These are phyloP conservation scores for Xylaria hypoxylon DNA, from an alignment of 2,329 filamentous ascomycete species.

Conservation along the genomic window DNA sequence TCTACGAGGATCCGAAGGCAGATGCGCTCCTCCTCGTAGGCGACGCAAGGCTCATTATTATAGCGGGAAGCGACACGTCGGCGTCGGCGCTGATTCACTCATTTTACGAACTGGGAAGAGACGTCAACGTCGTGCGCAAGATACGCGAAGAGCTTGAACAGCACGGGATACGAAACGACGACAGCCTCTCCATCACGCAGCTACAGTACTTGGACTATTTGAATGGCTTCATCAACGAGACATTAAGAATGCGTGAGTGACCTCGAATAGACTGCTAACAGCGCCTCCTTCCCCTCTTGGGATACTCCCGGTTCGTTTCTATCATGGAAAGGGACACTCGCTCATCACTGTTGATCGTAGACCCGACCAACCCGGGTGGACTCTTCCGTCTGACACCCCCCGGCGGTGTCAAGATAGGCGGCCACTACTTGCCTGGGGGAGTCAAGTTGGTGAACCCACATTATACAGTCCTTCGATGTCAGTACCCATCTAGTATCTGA, in stretches of 20 bases:
- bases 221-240: slow-evolving; percentile 40
- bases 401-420: slow-evolving; percentile 33
- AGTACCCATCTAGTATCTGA: neutral
- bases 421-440: slow-evolving; percentile 34
- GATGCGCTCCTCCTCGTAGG: slow-evolving; percentile 35
- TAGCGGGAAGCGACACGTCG: slow-evolving; percentile 39
- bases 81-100: slow-evolving; percentile 33
- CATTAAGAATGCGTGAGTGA: slow-evolving; percentile 37
- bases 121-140: slow-evolving; percentile 15
- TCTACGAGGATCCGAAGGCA: slow-evolving; percentile 32
- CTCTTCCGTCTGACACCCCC: slow-evolving; percentile 35
- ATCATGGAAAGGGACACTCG: neutral
- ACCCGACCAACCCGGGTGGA: slow-evolving; percentile 38
- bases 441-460: slow-evolving; percentile 38
- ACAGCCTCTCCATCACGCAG: slow-evolving; percentile 28
- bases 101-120: slow-evolving; percentile 34
- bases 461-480: slow-evolving; percentile 38
- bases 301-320: neutral
- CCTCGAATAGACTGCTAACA: neutral
- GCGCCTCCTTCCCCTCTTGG: neutral
- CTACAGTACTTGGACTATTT: slow-evolving; percentile 33
- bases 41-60: slow-evolving; percentile 37
- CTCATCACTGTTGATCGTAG: slow-evolving; percentile 20
- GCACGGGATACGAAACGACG: slow-evolving; percentile 31
- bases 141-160: slow-evolving; percentile 34